A percentile compares a stretch with the other conserved stretches of the same genome.
phyloP scores from a whole-genome alignment of 257 asterid species.

The Primulina eburnea region DNA sequence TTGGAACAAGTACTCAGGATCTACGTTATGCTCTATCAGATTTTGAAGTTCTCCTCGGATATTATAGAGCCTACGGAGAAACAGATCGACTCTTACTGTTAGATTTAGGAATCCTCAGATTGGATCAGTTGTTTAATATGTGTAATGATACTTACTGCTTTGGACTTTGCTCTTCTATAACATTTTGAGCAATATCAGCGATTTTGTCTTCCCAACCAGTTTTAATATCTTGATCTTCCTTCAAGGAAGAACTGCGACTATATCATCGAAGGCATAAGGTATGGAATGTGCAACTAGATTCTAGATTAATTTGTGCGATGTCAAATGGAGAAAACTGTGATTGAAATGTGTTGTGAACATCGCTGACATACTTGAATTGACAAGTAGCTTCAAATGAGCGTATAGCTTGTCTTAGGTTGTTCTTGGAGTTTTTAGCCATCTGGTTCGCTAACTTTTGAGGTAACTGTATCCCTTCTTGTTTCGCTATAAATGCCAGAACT shows the following conservation, averaged over 20 bases:
- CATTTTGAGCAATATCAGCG: constrained; percentile 59
- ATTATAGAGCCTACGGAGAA: constrained; percentile 49
- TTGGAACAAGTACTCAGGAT: constrained; percentile 67
- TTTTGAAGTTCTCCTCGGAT: constrained; percentile 80
- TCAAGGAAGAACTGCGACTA: constrained; percentile 43
- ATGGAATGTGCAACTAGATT: constrained; percentile 17
- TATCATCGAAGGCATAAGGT: constrained; percentile 25
- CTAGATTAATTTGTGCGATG: not conserved
- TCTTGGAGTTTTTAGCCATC: constrained; percentile 65
- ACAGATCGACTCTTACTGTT: constrained; percentile 18
- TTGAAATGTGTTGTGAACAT: constrained; percentile 18
- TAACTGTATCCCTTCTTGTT: constrained; percentile 49
- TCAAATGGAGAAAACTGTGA: constrained; percentile 7
- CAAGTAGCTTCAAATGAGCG: constrained; percentile 92
- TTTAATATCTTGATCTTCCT: constrained; percentile 61
- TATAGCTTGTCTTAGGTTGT: constrained; percentile 79
- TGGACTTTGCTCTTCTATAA: constrained; percentile 81
- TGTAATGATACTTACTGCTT: constrained; percentile 54
- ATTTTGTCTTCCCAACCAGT: constrained; percentile 88
- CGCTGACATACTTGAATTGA: constrained; percentile 47
- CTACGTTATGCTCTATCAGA: constrained; percentile 74
- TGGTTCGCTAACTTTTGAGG: constrained; percentile 51
- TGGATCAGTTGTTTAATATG: constrained; percentile 1
- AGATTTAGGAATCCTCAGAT: constrained; percentile 12
- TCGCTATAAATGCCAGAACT: constrained; percentile 68